Evolutionary conservation across 164 flowering plant genomes (phyloP).

Genomic region (Berberis thunbergii): DNA sequence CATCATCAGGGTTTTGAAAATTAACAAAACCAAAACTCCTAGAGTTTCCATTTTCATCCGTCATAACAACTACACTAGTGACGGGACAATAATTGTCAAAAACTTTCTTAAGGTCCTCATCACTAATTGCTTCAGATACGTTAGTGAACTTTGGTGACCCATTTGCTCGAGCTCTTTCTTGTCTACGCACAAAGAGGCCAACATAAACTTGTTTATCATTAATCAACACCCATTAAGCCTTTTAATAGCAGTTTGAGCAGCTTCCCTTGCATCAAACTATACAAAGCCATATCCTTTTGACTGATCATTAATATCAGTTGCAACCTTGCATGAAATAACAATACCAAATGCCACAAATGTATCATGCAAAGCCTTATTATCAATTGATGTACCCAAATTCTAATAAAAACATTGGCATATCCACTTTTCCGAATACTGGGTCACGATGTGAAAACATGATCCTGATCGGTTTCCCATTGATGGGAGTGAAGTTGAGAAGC

Average conservation of each 20-base stretch:
- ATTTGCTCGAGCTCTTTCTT: neutral
- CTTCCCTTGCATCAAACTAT: constrained; percentile 62
- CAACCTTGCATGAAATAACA: constrained; percentile 71
- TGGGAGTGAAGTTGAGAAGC: constrained; percentile 33
- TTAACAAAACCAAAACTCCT: constrained; percentile 1
- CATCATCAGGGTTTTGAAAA: neutral
- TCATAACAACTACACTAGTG: neutral
- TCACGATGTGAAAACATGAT: constrained; percentile 62
- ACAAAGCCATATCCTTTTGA: constrained; percentile 85
- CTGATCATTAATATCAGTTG: constrained; percentile 43
- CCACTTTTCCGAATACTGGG: constrained; percentile 57
- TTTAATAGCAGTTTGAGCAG: constrained; percentile 59
- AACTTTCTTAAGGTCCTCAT: constrained; percentile 1
- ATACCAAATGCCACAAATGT: constrained; percentile 51
- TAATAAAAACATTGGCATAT: constrained; percentile 73
- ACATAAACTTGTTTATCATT: neutral
- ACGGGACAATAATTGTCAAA: neutral
- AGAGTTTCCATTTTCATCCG: neutral
- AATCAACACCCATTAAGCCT: constrained; percentile 30
- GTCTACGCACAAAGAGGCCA: neutral
- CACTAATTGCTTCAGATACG: neutral
- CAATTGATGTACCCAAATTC: constrained; percentile 23
- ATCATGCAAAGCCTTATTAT: constrained; percentile 27
- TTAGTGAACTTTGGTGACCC: neutral
- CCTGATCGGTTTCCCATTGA: constrained; percentile 61